Evolutionary conservation across 495 filamentous ascomycete genomes (phyloP), one percentile per base, ranked within the genome.

Genomic region (Penicillium goetzii): DNA sequence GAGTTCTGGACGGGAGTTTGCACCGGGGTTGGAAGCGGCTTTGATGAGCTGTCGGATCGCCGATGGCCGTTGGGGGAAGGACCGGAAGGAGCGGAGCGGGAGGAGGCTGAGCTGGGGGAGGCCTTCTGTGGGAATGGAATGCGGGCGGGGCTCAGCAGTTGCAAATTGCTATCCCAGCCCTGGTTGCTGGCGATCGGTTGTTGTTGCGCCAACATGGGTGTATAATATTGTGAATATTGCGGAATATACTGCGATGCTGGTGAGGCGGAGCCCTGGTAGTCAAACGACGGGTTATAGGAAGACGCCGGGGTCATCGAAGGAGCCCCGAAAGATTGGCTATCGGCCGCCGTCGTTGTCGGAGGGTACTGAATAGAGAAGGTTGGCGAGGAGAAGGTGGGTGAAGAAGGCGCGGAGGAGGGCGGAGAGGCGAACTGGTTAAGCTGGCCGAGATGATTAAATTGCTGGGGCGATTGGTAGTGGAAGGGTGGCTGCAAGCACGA

Each of bases 11-110:
- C 56, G 0, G 79, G 80, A 4, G 82, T 83, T 49, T 78, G 76
- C 40, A 77, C 76, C 7, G 81, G 76, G 14, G 81, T 81, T n/a
- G 79, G 80, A 57, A 80, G 70, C 45, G 83, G 74, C 70, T 85
- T 85, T 11, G 76, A 66, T 32, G 60, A 65, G 63, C 72, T 69
- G 56, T 68, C 72, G 14, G 75, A 76, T 10, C 70, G 66, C 14
- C 70, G 72, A 41, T 80, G 79, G 54, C 71, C 74, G 38, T 64
- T 68, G 30, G 62, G 56, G 0, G 64, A 34, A 25, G 60, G 63
- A 12, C 72, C 73, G 0, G 66, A 61, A 23, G 70, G 71, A 12
- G 71, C 66, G 21, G 80, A 74, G 23, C 73, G 74, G 34, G 75
- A 70, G 11, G 76, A 74, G 1, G 69, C 69, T 14, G 72, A 59